phyloP scores from a whole-genome alignment of 192 early-diverging fungal species.

The Allomyces macrogynus region DNA sequence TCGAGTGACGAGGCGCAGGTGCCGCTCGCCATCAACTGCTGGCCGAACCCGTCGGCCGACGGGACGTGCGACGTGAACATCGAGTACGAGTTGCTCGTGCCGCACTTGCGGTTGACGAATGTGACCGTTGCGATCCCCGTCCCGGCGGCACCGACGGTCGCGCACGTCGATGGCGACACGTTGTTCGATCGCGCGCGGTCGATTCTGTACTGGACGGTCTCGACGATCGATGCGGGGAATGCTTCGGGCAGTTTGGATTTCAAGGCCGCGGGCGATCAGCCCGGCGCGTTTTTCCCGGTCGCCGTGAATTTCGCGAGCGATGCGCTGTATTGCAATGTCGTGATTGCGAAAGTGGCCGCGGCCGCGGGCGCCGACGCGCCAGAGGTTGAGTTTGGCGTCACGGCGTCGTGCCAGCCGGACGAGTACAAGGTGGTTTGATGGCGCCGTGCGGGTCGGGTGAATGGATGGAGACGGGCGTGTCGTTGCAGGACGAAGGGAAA shows the following conservation, averaged over 20 bases:
- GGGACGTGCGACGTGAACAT: constrained; percentile 88
- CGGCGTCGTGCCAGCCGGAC: neutral
- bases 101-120: constrained; percentile 57
- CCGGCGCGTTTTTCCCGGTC: constrained; percentile 71
- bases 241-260: constrained; percentile 69
- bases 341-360: constrained; percentile 19
- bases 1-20: constrained; percentile 63
- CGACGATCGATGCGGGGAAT: constrained; percentile 57
- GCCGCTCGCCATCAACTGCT: constrained; percentile 82
- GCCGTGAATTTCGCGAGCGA: constrained; percentile 50
- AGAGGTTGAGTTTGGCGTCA: neutral
- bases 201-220: constrained; percentile 68
- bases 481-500: too few species aligned
- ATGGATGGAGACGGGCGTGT: too few species aligned
- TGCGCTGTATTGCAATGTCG: constrained; percentile 53
- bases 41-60: constrained; percentile 76
- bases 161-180: constrained; percentile 65
- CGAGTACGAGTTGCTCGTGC: constrained; percentile 75
- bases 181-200: constrained; percentile 46
- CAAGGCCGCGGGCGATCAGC: constrained; percentile 50
- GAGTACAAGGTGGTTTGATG: constrained; percentile 1
- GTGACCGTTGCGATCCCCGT: constrained; percentile 79
- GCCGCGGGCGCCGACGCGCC: neutral
- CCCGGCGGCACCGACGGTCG: constrained; percentile 55
- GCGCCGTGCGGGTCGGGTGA: too few species aligned